Percentiles rank a stretch among this genome's conserved stretches.
phyloP scores from a whole-genome alignment of 768 basidiomycete genomes.

The Strobilomyces dryophilus region DNA sequence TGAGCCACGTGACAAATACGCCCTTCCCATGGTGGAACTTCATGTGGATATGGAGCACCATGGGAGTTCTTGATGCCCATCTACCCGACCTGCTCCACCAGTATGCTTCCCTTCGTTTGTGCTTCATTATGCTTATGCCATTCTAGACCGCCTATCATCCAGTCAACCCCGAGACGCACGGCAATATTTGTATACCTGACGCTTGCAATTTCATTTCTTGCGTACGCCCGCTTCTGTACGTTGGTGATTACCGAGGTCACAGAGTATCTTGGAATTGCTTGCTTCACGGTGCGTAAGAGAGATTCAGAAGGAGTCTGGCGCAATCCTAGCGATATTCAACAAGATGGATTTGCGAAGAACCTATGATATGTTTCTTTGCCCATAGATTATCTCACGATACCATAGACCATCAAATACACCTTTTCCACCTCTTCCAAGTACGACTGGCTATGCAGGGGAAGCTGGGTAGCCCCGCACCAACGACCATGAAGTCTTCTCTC shows the following conservation, averaged over 20 bases:
- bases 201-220: conserved; percentile 59
- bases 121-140: neutral
- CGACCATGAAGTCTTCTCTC: too few species aligned
- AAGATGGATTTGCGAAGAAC: conserved; percentile 22
- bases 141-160: conserved; percentile 67
- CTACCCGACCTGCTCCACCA: conserved; percentile 59
- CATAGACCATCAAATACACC: neutral
- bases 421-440: too few species aligned
- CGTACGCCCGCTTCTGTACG: conserved; percentile 74
- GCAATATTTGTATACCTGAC: conserved; percentile 72
- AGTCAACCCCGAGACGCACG: conserved; percentile 57
- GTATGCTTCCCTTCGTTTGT: conserved; percentile 38
- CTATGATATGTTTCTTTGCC: conserved; percentile 9
- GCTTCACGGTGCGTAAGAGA: conserved; percentile 88
- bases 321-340: conserved; percentile 27
- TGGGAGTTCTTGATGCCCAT: conserved; percentile 83
- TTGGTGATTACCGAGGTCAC: conserved; percentile 88
- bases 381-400: conserved; percentile 1
- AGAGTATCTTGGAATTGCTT: conserved; percentile 88
- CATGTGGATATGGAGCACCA: conserved; percentile 78
- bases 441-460: too few species aligned
- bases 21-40: conserved; percentile 85
- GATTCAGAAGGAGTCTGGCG: conserved; percentile 65
- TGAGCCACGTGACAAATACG: conserved; percentile 84
- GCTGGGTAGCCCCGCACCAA: too few species aligned